Conservation (phyloP, 2,329 filamentous ascomycete genomes). For the Delphinella strobiligena region DNA sequence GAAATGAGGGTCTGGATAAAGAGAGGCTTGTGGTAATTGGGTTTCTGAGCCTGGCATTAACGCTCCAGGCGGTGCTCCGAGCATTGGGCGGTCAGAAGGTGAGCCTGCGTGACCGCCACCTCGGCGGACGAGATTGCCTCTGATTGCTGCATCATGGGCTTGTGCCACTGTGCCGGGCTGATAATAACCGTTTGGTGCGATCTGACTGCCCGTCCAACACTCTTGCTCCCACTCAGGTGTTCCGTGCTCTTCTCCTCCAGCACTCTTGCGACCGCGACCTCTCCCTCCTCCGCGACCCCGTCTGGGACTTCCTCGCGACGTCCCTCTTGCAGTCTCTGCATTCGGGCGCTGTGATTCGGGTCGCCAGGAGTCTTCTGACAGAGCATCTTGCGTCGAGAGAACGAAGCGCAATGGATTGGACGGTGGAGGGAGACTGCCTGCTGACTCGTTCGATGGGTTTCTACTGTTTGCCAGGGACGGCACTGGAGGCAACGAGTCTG, state of each 20-base stretch:
- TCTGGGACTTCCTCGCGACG: conserved; percentile 14
- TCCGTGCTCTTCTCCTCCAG: conserved; percentile 15
- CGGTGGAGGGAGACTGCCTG: conserved; percentile 15
- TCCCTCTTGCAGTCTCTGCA: conserved; percentile 4
- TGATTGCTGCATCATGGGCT: neutral
- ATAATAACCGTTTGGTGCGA: conserved; percentile 27
- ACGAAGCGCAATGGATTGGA: conserved; percentile 21
- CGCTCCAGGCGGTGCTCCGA: conserved; percentile 12
- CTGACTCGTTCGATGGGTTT: conserved; percentile 19
- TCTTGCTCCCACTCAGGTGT: conserved; percentile 30
- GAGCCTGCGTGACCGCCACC: conserved; percentile 15
- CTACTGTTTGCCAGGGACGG: conserved; percentile 16
- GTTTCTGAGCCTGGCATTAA: neutral
- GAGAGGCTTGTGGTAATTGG: conserved; percentile 15
- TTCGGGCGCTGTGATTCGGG: conserved; percentile 11
- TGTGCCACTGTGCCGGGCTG: conserved; percentile 10
- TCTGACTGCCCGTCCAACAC: conserved; percentile 20
- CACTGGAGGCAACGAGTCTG: conserved; percentile 7
- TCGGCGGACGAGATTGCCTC: conserved; percentile 6
- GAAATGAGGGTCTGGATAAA: conserved; percentile 24
- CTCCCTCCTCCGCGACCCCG: conserved; percentile 27
- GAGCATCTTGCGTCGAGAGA: conserved; percentile 15
- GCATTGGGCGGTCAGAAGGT: conserved; percentile 12
- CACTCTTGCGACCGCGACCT: conserved; percentile 23
- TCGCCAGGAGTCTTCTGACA: conserved; percentile 19